A percentile compares a stretch with the other conserved stretches of the same genome.
Conservation (phyloP, 2,329 filamentous ascomycete species). For the Diaporthe destruens region DNA sequence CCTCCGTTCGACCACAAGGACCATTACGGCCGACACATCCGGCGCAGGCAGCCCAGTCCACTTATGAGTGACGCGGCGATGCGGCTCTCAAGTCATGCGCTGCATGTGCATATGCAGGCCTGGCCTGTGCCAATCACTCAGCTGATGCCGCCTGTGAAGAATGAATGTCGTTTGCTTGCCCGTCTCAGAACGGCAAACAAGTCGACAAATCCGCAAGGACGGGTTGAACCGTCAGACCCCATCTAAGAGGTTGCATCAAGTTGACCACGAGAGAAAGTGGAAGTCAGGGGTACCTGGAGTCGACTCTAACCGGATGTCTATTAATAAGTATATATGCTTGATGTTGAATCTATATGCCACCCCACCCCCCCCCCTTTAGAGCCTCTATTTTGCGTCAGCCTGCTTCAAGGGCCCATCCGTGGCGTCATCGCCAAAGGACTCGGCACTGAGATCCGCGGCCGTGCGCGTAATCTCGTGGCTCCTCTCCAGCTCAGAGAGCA, state of each 20-base stretch:
- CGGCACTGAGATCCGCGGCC: background rate
- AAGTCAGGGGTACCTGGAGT: no score
- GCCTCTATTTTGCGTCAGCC: background rate
- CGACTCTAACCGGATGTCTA: background rate
- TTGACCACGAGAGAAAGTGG: background rate
- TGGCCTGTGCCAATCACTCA: background rate
- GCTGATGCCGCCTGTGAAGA: background rate
- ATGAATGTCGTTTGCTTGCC: background rate
- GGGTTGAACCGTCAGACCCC: no score
- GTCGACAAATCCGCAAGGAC: background rate
- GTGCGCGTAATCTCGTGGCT: slow-evolving; percentile 46
- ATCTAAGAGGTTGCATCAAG: background rate
- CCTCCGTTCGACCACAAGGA: background rate
- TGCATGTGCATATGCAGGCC: background rate
- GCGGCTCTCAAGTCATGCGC: background rate
- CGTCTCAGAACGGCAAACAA: background rate
- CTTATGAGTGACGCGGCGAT: background rate
- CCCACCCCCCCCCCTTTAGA: no score
- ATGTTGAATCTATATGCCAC: background rate
- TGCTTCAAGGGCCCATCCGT: background rate
- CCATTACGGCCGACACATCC: slow-evolving; percentile 4
- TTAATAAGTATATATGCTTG: background rate
- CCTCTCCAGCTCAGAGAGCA: slow-evolving; percentile 49
- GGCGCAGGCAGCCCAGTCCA: background rate
- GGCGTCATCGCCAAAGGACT: background rate